phyloP scores from a whole-genome alignment of 768 basidiomycete species.

The Tremella mesenterica region DNA sequence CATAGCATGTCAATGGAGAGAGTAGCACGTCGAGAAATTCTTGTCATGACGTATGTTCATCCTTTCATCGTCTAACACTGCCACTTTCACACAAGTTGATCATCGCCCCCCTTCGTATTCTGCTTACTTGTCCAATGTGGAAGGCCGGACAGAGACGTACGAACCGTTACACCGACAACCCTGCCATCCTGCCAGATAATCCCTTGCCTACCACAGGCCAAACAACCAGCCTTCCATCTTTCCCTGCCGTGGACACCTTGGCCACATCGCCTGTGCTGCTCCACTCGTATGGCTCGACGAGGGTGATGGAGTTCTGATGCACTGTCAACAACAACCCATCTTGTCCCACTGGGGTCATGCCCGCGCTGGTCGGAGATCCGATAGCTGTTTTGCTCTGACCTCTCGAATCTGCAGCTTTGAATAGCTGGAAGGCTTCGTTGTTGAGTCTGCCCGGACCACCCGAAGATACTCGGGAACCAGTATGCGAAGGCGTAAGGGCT shows the following conservation, averaged over 20 bases:
- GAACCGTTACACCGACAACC: not conserved
- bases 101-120: not conserved
- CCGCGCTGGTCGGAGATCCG: constrained; percentile 38
- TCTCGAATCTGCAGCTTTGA: constrained; percentile 81
- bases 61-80: no score
- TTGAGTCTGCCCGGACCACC: constrained; percentile 62
- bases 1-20: no score
- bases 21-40: no score
- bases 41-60: no score
- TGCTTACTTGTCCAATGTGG: not conserved
- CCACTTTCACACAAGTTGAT: not conserved
- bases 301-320: constrained; percentile 99
- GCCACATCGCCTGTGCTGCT: constrained; percentile 53
- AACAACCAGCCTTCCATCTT: constrained; percentile 84
- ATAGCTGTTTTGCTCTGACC: constrained; percentile 47
- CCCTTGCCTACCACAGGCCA: constrained; percentile 67
- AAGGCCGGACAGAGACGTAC: no score
- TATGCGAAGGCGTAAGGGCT: constrained; percentile 48
- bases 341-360: constrained; percentile 39
- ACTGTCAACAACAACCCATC: constrained; percentile 78
- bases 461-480: constrained; percentile 42
- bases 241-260: constrained; percentile 80
- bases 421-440: constrained; percentile 86
- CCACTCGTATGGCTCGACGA: constrained; percentile 64
- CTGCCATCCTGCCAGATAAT: constrained; percentile 51